Percentiles rank a stretch among this genome's conserved stretches.
phyloP scores from a whole-genome alignment of 257 asterid species.

The Solanum appendiculatum region DNA sequence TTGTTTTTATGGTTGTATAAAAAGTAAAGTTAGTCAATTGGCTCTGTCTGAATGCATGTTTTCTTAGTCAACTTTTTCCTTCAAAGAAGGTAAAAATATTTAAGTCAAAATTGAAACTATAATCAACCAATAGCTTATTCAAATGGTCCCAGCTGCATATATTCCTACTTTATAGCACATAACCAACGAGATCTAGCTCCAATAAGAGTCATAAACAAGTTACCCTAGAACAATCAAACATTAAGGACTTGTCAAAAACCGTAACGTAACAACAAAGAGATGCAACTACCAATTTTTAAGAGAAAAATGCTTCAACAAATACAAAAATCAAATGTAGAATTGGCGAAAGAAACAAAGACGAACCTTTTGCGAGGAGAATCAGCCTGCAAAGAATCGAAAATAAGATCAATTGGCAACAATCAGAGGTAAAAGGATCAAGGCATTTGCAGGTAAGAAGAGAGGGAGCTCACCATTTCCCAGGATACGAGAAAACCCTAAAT shows the following conservation, averaged over 20 bases:
- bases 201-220: background rate
- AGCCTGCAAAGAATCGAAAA: background rate
- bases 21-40: background rate
- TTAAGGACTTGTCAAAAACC: background rate
- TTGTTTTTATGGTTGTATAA: background rate
- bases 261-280: background rate
- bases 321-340: background rate
- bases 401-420: background rate
- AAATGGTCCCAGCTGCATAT: background rate
- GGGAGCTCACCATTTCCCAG: constrained; percentile 1
- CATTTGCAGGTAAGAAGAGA: background rate
- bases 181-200: background rate
- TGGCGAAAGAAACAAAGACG: background rate
- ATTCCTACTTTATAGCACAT: background rate
- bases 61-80: background rate
- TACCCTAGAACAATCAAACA: background rate
- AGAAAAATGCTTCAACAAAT: background rate
- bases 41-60: background rate
- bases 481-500: background rate
- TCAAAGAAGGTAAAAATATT: background rate
- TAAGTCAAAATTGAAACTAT: background rate
- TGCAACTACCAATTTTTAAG: background rate
- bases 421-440: background rate
- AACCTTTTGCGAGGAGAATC: constrained; percentile 9
- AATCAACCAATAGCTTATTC: background rate